A percentile compares a stretch with the other conserved stretches of the same genome.
phyloP scores from a whole-genome alignment of 495 filamentous ascomycete species.

The Penicillium samsonianum region DNA sequence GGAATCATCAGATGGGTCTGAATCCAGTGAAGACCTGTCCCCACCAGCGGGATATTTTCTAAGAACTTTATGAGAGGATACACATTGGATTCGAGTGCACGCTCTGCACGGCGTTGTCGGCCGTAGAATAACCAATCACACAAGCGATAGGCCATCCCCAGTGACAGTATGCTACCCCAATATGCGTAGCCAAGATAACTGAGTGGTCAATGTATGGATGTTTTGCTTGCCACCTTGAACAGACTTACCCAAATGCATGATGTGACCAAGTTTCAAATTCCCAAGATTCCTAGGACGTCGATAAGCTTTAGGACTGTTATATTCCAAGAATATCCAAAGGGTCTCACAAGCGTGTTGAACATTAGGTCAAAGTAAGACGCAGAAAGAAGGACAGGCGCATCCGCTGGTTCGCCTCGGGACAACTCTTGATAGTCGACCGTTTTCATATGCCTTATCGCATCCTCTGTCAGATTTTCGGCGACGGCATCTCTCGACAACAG shows the following conservation, averaged over 20 bases:
- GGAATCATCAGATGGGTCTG: constrained; percentile 40
- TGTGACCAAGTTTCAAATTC: constrained; percentile 41
- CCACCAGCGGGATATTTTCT: not conserved
- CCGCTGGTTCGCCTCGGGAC: constrained; percentile 14
- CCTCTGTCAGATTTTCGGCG: constrained; percentile 40
- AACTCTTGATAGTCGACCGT: constrained; percentile 37
- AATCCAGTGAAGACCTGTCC: constrained; percentile 25
- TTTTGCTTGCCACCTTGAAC: not conserved
- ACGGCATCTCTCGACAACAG: constrained; percentile 36
- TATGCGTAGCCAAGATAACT: constrained; percentile 37
- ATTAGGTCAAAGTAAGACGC: constrained; percentile 31
- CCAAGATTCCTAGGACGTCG: constrained; percentile 32
- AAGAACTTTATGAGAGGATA: not conserved
- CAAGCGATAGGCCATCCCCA: constrained; percentile 32
- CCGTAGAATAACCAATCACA: constrained; percentile 7
- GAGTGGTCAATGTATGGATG: constrained; percentile 3
- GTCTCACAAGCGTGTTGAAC: constrained; percentile 38
- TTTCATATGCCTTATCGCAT: constrained; percentile 36
- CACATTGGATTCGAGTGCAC: constrained; percentile 11
- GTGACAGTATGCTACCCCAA: constrained; percentile 31
- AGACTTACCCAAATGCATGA: constrained; percentile 39
- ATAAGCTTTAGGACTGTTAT: constrained; percentile 1
- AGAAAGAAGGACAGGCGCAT: constrained; percentile 35
- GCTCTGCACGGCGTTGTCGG: constrained; percentile 7
- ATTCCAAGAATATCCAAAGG: not conserved